phyloP scores from a whole-genome alignment of 208 protist species.

The Crithidia acanthocephali region DNA sequence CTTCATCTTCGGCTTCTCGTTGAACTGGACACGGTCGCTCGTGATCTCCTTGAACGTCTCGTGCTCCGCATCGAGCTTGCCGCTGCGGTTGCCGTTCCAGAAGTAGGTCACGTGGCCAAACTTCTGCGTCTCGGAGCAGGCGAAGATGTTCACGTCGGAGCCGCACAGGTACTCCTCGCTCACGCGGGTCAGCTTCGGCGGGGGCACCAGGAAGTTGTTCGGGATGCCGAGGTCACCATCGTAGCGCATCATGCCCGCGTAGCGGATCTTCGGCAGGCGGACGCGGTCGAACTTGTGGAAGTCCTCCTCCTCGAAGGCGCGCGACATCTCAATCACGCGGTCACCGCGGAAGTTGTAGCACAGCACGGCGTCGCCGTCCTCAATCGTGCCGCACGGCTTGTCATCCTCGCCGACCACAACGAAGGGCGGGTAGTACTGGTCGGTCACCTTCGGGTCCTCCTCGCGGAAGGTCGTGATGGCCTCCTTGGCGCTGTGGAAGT shows the following conservation, averaged over 20 bases:
- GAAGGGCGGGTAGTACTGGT: constrained; percentile 96
- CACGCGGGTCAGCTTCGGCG: constrained; percentile 87
- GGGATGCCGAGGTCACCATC: constrained; percentile 95
- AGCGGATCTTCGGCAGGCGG: constrained; percentile 91
- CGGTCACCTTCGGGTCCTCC: constrained; percentile 82
- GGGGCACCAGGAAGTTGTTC: constrained; percentile 94
- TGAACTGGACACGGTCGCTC: constrained; percentile 93
- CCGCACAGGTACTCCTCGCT: constrained; percentile 92
- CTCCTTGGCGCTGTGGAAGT: constrained; percentile 86
- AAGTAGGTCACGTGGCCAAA: constrained; percentile 98
- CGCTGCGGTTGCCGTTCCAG: constrained; percentile 96
- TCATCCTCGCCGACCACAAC: constrained; percentile 72
- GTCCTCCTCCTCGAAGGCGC: constrained; percentile 92
- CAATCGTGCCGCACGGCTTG: constrained; percentile 88
- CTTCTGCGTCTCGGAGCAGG: constrained; percentile 97
- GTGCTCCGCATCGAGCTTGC: constrained; percentile 85
- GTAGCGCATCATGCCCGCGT: constrained; percentile 96
- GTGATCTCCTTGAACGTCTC: constrained; percentile 94
- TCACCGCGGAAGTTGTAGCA: constrained; percentile 97
- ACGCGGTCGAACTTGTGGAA: constrained; percentile 94
- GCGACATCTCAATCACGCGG: constrained; percentile 94
- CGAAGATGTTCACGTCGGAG: constrained; percentile 88
- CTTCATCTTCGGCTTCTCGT: constrained; percentile 96
- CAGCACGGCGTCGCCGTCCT: constrained; percentile 95
- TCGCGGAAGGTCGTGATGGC: constrained; percentile 90